A percentile compares a stretch with the other conserved stretches of the same genome.
Evolutionary conservation across 495 filamentous ascomycete genomes (phyloP).

Genomic region (Penicillium flavigenum): DNA sequence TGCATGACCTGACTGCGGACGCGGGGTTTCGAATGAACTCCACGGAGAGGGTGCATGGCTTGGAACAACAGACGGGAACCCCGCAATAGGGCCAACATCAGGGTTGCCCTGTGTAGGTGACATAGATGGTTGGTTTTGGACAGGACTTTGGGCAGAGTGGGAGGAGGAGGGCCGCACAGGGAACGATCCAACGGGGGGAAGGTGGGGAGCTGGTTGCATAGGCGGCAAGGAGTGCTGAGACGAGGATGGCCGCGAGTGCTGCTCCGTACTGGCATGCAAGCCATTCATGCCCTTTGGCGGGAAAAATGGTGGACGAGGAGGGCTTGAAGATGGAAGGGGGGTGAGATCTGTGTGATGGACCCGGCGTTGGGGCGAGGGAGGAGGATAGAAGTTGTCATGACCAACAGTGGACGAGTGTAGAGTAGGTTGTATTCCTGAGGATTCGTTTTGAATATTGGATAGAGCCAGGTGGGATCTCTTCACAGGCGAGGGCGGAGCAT

Average conservation of each 20-base stretch:
- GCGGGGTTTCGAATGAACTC: constrained; percentile 39
- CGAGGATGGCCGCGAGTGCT: constrained; percentile 27
- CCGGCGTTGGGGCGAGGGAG: constrained; percentile 44
- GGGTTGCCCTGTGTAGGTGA: constrained; percentile 51
- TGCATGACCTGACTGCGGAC: constrained; percentile 32
- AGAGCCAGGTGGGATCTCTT: constrained; percentile 33
- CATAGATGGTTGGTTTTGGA: constrained; percentile 49
- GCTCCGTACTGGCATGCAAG: constrained; percentile 23
- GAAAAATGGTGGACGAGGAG: constrained; percentile 40
- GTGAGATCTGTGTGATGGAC: constrained; percentile 28
- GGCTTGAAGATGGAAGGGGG: constrained; percentile 31
- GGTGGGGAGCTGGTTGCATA: constrained; percentile 33
- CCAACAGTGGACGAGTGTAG: constrained; percentile 24
- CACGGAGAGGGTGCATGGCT: constrained; percentile 34
- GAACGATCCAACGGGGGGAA: constrained; percentile 37
- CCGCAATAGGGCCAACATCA: constrained; percentile 48
- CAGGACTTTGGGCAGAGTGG: constrained; percentile 42
- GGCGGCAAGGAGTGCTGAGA: constrained; percentile 34
- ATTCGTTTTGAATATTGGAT: constrained; percentile 22
- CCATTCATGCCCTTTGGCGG: constrained; percentile 40
- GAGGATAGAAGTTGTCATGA: constrained; percentile 36
- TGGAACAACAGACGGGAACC: constrained; percentile 36
- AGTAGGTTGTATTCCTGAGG: constrained; percentile 20
- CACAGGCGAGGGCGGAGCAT: constrained; percentile 29
- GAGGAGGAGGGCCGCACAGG: constrained; percentile 48